A percentile compares a stretch with the other conserved stretches of the same genome.
phyloP scores from a whole-genome alignment of 495 filamentous ascomycete genomes.

The Endocarpon pusillum region DNA sequence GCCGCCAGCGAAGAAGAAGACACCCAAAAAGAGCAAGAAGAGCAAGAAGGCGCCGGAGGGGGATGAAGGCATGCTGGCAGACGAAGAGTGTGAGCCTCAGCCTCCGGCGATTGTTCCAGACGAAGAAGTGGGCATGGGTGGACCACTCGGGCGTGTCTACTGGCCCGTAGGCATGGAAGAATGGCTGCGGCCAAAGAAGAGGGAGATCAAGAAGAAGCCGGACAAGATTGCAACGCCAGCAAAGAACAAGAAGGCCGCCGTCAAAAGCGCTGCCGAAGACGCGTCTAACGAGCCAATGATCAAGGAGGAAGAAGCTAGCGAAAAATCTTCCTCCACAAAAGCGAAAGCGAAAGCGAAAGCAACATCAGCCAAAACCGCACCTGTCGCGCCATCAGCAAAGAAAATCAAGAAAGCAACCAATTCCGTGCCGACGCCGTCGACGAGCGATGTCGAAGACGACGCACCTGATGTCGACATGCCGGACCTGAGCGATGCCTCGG shows the following conservation, averaged over 20 bases:
- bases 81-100: slow-evolving; percentile 5
- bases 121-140: slow-evolving; percentile 75
- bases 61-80: slow-evolving; percentile 28
- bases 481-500: slow-evolving; percentile 8
- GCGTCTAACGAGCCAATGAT: slow-evolving; percentile 10
- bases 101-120: slow-evolving; percentile 33
- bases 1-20: slow-evolving; percentile 27
- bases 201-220: slow-evolving; percentile 42
- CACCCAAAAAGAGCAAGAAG: slow-evolving; percentile 22
- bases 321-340: slow-evolving; percentile 3
- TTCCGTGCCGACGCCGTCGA: slow-evolving; percentile 12
- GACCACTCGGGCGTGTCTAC: slow-evolving; percentile 70
- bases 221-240: slow-evolving; percentile 14
- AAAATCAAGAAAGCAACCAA: slow-evolving; percentile 14
- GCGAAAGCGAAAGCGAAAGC: slow-evolving; percentile 10
- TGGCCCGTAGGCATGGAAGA: slow-evolving; percentile 84
- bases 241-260: slow-evolving; percentile 15
- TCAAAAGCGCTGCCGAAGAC: slow-evolving; percentile 11
- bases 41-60: slow-evolving; percentile 29
- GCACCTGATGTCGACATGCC: slow-evolving; percentile 13
- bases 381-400: slow-evolving; percentile 7
- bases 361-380: slow-evolving; percentile 9
- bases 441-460: slow-evolving; percentile 12
- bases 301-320: slow-evolving; percentile 6
- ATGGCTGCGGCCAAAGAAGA: slow-evolving; percentile 70